Conservation (phyloP, 257 asterid genomes). For the Fraxinus americana region DNA sequence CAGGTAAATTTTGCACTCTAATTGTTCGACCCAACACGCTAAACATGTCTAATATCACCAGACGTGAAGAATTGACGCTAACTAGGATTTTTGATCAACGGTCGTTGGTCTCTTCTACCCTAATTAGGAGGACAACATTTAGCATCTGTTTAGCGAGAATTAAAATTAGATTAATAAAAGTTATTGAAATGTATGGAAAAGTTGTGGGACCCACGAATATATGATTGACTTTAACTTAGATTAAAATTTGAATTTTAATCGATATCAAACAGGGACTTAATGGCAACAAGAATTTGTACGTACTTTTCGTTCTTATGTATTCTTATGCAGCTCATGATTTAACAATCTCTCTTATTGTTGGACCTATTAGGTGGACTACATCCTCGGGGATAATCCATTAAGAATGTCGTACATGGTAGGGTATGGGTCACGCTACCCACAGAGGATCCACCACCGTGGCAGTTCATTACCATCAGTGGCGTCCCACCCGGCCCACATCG, state of each 20-base stretch:
- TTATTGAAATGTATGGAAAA: no score
- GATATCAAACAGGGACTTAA: no score
- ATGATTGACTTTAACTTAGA: no score
- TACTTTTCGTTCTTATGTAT: neutral
- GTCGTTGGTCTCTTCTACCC: no score
- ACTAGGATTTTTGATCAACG: neutral
- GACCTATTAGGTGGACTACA: constrained; percentile 71
- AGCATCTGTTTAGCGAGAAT: no score
- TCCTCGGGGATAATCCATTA: constrained; percentile 81
- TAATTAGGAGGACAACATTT: no score
- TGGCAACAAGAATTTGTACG: neutral
- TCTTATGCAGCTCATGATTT: neutral
- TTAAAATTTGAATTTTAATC: no score
- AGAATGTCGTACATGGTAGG: constrained; percentile 93
- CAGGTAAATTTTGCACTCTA: constrained; percentile 47
- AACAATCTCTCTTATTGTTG: neutral
- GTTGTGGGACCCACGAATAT: no score
- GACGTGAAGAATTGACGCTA: neutral
- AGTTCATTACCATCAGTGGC: constrained; percentile 68
- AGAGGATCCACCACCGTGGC: constrained; percentile 77
- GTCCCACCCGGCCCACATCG: constrained; percentile 59
- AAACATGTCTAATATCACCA: neutral
- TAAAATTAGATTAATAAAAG: no score
- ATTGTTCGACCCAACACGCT: neutral
- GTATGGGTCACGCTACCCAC: constrained; percentile 66